These are phyloP conservation scores for Amanita fuliginea DNA, from an alignment of 768 basidiomycete genomes.

Conservation along the genomic window DNA sequence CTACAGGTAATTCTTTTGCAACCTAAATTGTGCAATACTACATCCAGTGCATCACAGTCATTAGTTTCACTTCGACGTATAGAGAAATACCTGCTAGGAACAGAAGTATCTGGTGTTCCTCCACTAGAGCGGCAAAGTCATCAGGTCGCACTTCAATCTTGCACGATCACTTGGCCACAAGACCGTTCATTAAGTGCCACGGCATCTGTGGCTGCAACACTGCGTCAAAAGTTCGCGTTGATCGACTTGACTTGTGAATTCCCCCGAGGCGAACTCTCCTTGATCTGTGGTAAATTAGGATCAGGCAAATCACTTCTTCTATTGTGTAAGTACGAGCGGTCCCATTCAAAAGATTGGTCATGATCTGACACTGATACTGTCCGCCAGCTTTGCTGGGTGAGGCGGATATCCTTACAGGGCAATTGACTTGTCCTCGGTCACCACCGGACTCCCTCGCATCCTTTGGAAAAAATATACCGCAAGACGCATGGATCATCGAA, in stretches of 20 bases:
- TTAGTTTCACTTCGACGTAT: slow-evolving; percentile 83
- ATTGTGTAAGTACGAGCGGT: slow-evolving; percentile 16
- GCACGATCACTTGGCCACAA: slow-evolving; percentile 86
- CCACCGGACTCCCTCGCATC: slow-evolving; percentile 68
- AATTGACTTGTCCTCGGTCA: slow-evolving; percentile 68
- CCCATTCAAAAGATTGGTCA: neutral
- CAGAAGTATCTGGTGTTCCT: slow-evolving; percentile 58
- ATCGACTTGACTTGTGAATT: slow-evolving; percentile 72
- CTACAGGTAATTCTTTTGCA: slow-evolving; percentile 43
- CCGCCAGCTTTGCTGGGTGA: slow-evolving; percentile 70
- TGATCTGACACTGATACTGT: neutral
- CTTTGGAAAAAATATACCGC: slow-evolving; percentile 29
- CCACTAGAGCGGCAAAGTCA: slow-evolving; percentile 46
- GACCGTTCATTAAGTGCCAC: slow-evolving; percentile 43
- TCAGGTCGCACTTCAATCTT: slow-evolving; percentile 67
- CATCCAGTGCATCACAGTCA: slow-evolving; percentile 27
- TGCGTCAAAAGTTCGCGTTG: slow-evolving; percentile 68
- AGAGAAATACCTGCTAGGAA: slow-evolving; percentile 73
- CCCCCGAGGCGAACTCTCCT: slow-evolving; percentile 66
- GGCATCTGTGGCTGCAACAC: slow-evolving; percentile 34
- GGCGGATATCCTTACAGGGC: slow-evolving; percentile 75
- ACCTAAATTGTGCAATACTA: neutral
- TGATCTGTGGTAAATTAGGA: slow-evolving; percentile 85
- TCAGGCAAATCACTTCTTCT: slow-evolving; percentile 83
- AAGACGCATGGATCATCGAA: slow-evolving; percentile 66